Evolutionary conservation across 371 early-diverging fungal genomes (phyloP).

Genomic region (Smittium culicis): DNA sequence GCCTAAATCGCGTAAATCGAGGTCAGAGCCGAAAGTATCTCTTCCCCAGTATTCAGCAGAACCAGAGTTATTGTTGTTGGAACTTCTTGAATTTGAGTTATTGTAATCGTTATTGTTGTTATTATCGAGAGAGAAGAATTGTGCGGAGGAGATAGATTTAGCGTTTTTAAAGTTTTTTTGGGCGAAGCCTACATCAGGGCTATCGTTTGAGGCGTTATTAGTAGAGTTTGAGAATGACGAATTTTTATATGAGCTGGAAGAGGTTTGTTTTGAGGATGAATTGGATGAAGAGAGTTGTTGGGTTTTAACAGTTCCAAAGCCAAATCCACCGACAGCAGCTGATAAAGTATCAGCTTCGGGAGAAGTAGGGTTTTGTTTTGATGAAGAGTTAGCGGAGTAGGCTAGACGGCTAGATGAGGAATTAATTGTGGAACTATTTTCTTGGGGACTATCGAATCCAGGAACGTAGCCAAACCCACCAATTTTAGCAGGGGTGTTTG

Average conservation of each 20-base stretch:
- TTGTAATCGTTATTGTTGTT: constrained; percentile 28
- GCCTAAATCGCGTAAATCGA: constrained; percentile 30
- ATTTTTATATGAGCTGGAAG: background rate
- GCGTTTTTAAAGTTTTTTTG: constrained; percentile 9
- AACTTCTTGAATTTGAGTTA: too few species aligned
- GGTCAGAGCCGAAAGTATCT: constrained; percentile 13
- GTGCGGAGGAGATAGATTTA: constrained; percentile 55
- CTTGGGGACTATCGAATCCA: background rate
- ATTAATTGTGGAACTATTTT: background rate
- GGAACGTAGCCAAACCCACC: background rate
- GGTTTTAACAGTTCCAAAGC: constrained; percentile 17
- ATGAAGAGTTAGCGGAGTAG: background rate
- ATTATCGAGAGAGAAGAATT: constrained; percentile 75
- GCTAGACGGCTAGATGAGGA: constrained; percentile 1
- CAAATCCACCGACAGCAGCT: background rate
- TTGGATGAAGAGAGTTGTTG: constrained; percentile 10
- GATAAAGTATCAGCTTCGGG: background rate
- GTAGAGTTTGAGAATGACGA: background rate
- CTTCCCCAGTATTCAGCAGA: constrained; percentile 4
- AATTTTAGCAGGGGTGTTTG: constrained; percentile 5
- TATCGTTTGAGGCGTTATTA: background rate
- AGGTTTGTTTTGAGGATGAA: background rate
- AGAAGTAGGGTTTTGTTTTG: background rate
- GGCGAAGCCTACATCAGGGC: constrained; percentile 4
- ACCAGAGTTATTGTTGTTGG: background rate